Base-by-base conservation (phyloP, 2,329 filamentous ascomycete genomes). In the Arthrobotrys megalospora region DNA sequence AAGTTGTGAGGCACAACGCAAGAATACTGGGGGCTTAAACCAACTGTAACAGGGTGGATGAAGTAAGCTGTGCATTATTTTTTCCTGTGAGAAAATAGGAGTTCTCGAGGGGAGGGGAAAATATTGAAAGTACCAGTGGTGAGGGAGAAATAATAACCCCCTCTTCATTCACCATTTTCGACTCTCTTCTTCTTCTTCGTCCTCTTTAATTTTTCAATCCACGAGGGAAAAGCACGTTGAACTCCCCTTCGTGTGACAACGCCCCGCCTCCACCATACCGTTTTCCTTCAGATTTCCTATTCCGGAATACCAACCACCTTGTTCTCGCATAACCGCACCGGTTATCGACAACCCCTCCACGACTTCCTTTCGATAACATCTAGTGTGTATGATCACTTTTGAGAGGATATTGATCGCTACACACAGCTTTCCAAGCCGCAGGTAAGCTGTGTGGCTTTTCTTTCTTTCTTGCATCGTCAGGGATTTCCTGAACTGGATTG, bases 201-300 rank as follows among this genome's bases (percentile, higher is more conserved):
- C 4, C 38, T 43, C 16, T 52, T 53, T 41, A 45, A 14, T 16
- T 12, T 14, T n/a, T 38, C 45, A n/a, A n/a, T 10, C 28, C 24
- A 28, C 24, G 24, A 28, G 24, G 24, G 24, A 28, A 28, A 28
- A 14, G 32, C 41, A 14, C 41, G 52, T 45, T 60, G 12, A 38
- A 5, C 24, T n/a, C n/a, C n/a, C n/a, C 24, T 38, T 4, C 21
- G n/a, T 36, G 41, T n/a, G 16, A 47, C 36, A 24, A 24, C 16
- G 34, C 24, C 47, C 52, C 72, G 72, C 72, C 45, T 76, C 48
- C 52, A 68, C 64, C 72, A 76, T 75, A 69, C 72, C 72, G 65
- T 65, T 76, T 64, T 69, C 64, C 72, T 76, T 76, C 72, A 69
- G 47, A 76, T 76, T 76, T 70, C 72, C 72, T 76, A 76, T 76